phyloP scores from a whole-genome alignment of 1,284 basidiomycete genomes.

The Wolfiporia cocos region DNA sequence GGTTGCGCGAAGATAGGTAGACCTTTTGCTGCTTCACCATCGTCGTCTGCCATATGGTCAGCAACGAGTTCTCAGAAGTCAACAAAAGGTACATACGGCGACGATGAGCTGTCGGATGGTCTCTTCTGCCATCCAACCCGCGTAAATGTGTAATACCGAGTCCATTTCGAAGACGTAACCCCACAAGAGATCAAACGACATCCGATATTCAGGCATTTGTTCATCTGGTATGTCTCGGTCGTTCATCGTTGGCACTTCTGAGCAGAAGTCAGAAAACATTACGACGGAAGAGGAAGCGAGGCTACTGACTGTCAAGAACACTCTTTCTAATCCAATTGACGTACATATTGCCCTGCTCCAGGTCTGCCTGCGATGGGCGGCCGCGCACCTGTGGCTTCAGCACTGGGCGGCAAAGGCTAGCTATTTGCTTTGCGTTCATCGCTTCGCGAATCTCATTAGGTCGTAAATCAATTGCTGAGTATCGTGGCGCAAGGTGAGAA shows the following conservation, averaged over 20 bases:
- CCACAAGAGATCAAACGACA: conserved; percentile 39
- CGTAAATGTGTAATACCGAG: conserved; percentile 38
- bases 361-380: conserved; percentile 2
- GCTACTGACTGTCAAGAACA: conserved; percentile 2
- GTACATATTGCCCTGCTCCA: conserved; percentile 2
- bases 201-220: conserved; percentile 43
- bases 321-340: conserved; percentile 4
- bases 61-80: not conserved
- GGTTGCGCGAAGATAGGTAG: conserved; percentile 34
- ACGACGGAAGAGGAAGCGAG: not conserved
- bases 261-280: too few species aligned
- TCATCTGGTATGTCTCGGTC: conserved; percentile 33
- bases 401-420: not conserved
- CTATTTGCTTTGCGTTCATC: conserved; percentile 2
- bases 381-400: conserved; percentile 5
- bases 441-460: conserved; percentile 4
- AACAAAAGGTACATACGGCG: conserved; percentile 36
- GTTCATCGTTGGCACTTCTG: conserved; percentile 2
- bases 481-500: not conserved
- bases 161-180: conserved; percentile 42
- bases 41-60: conserved; percentile 32
- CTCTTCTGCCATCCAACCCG: conserved; percentile 37
- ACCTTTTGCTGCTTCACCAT: conserved; percentile 44
- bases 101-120: conserved; percentile 40
- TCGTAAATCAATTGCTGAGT: conserved; percentile 1